Percentiles rank a stretch among this genome's conserved stretches.
phyloP scores from a whole-genome alignment of 2,329 filamentous ascomycete species.

The Neodidymelliopsis sp. region DNA sequence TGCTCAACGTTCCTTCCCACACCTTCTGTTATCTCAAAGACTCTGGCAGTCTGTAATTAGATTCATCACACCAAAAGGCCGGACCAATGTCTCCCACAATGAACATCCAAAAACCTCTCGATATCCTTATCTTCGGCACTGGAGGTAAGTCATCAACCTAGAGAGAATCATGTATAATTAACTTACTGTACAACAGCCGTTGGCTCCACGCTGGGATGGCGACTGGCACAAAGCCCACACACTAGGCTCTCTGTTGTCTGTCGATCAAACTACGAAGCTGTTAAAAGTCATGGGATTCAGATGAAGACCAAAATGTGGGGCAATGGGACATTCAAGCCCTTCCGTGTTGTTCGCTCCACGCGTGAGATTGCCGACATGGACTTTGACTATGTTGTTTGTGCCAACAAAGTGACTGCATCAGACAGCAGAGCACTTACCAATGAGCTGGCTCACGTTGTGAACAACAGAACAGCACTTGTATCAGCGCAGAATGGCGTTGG shows the following conservation, averaged over 20 bases:
- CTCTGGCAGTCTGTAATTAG: too few species aligned
- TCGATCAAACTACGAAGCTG: slow-evolving; percentile 14
- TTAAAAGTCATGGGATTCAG: slow-evolving; percentile 1
- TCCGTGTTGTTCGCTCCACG: slow-evolving; percentile 11
- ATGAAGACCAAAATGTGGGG: slow-evolving; percentile 15
- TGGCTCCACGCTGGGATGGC: slow-evolving; percentile 12
- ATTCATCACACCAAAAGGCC: too few species aligned
- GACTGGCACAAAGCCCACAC: slow-evolving; percentile 6
- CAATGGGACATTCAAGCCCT: slow-evolving; percentile 2
- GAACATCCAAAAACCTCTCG: neutral
- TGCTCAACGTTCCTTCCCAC: too few species aligned
- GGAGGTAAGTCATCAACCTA: neutral
- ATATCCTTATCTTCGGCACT: slow-evolving; percentile 1
- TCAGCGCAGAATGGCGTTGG: slow-evolving; percentile 15
- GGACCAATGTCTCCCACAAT: too few species aligned
- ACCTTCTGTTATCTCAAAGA: too few species aligned
- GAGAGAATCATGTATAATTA: neutral
- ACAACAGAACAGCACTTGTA: slow-evolving; percentile 6
- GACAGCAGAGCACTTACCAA: neutral
- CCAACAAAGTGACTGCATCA: slow-evolving; percentile 5
- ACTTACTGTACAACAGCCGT: slow-evolving; percentile 9
- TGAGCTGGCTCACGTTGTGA: slow-evolving; percentile 3
- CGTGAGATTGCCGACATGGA: neutral
- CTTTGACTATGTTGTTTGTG: slow-evolving; percentile 16
- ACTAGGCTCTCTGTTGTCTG: slow-evolving; percentile 13